Conservation (phyloP, 208 protist genomes). For the Acanthamoeba lenticulata region DNA sequence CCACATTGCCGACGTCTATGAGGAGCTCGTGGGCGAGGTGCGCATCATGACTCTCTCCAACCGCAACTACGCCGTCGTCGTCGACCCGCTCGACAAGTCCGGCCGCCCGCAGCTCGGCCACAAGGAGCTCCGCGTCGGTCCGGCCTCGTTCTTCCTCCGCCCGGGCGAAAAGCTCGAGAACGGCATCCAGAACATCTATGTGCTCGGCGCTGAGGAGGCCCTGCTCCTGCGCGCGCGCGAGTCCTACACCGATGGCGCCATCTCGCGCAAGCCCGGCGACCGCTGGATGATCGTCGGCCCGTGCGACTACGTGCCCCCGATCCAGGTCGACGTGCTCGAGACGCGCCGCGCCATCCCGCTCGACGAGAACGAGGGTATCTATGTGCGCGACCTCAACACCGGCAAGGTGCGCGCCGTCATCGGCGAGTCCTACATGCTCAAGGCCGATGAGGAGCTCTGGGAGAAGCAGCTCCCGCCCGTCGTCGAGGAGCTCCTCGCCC, state of each 20-base stretch:
- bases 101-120: slow-evolving; percentile 90
- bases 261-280: slow-evolving; percentile 88
- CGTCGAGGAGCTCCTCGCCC: slow-evolving; percentile 93
- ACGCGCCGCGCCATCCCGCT: slow-evolving; percentile 92
- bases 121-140: slow-evolving; percentile 90
- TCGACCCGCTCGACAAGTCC: slow-evolving; percentile 89
- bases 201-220: slow-evolving; percentile 94
- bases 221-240: slow-evolving; percentile 93
- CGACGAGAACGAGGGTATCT: slow-evolving; percentile 97
- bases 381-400: slow-evolving; percentile 93
- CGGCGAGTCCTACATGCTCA: slow-evolving; percentile 94
- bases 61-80: slow-evolving; percentile 93
- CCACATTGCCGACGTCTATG: slow-evolving; percentile 93
- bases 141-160: slow-evolving; percentile 94
- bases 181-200: slow-evolving; percentile 90
- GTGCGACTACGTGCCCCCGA: slow-evolving; percentile 92
- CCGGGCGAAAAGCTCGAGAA: slow-evolving; percentile 93
- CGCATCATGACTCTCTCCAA: slow-evolving; percentile 89
- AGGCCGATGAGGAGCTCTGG: slow-evolving; percentile 95
- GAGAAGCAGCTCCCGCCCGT: slow-evolving; percentile 91
- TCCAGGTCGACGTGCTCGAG: slow-evolving; percentile 93
- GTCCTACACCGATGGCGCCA: slow-evolving; percentile 84
- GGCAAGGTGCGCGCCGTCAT: slow-evolving; percentile 92
- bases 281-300: slow-evolving; percentile 96
- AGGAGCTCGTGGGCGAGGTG: slow-evolving; percentile 89